Evolutionary conservation across 2,329 filamentous ascomycete genomes (phyloP), one percentile per base, ranked within the genome.

Genomic region (Zymoseptoria passerinii): DNA sequence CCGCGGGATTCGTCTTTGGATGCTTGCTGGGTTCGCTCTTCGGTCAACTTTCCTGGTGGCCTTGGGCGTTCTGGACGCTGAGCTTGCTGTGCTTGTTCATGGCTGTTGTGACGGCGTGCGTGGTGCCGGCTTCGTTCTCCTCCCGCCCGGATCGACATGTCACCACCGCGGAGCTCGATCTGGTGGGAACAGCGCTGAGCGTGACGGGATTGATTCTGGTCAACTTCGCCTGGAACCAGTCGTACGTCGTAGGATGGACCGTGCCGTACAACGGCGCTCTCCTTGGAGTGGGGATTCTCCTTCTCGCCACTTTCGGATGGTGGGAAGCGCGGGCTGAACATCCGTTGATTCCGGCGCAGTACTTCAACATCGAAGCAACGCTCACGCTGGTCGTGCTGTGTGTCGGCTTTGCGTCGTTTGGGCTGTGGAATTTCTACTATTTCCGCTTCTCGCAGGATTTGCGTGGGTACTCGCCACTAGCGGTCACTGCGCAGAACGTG

Each of bases 221-320:
- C 28, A 56, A 52, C 20, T 61, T 61, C 27, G 59, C 55, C 9
- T 61, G 56, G 56, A 52, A 56, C 19, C 55, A 60, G 54, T 55
- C 58, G 5, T 58, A 55, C 10, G 53, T 50, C 8, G 60, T 58
- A 18, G 58, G 56, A 9, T 60, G 60, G 60, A 27, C 55, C 13
- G 51, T 20, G 3, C 35, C 55, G 8, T 60, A 58, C 51, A 58
- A 60, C 35, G 57, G 57, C 18, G n/a, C 48, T 5, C 48, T 57
- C 8, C 49, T 62, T 3, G 20, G 54, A 2, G 16, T 58, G 29
- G 53, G 58, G 4, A 13, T 58, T 4, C 49, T 56, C 2, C 55
- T 55, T 28, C 35, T 58, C 9, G 29, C 44, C 7, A 54, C 55
- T 2, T 62, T 62, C 20, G 50, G 54, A 8, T 52, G 55, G 53